Conservation (phyloP, 257 asterid genomes). For the Coffea eugenioides region DNA sequence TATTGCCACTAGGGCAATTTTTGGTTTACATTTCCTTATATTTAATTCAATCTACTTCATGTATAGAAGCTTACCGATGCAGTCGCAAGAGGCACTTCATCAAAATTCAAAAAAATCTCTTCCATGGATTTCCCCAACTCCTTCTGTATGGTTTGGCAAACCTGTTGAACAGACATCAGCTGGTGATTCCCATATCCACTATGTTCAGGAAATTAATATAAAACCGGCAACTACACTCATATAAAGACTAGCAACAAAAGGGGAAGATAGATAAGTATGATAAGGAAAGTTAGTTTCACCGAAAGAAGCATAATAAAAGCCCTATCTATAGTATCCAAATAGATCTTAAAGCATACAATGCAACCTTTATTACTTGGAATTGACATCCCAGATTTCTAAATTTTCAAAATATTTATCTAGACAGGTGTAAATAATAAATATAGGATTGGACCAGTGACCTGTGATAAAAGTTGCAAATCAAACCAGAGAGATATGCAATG, state of each 20-base stretch:
- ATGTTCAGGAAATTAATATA: neutral
- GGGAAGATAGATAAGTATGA: neutral
- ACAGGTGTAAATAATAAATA: neutral
- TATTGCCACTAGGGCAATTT: neutral
- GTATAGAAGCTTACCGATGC: constrained; percentile 73
- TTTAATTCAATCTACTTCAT: neutral
- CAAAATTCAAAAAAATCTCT: constrained; percentile 75
- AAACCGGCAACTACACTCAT: neutral
- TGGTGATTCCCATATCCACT: neutral
- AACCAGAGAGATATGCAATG: no score
- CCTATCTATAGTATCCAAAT: neutral
- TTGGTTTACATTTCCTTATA: neutral
- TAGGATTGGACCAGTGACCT: neutral
- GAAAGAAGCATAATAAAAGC: neutral
- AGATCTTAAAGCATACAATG: neutral
- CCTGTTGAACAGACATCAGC: constrained; percentile 45
- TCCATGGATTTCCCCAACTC: constrained; percentile 82
- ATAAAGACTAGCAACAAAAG: neutral
- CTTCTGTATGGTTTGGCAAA: constrained; percentile 57
- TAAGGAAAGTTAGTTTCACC: neutral
- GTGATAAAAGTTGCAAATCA: neutral
- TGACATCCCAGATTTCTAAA: neutral
- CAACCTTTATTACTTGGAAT: neutral
- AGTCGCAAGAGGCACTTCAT: constrained; percentile 74
- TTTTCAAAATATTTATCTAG: neutral